These are phyloP conservation scores for Medicago arabica DNA, from an alignment of 306 rosid genomes.

Conservation along the genomic window DNA sequence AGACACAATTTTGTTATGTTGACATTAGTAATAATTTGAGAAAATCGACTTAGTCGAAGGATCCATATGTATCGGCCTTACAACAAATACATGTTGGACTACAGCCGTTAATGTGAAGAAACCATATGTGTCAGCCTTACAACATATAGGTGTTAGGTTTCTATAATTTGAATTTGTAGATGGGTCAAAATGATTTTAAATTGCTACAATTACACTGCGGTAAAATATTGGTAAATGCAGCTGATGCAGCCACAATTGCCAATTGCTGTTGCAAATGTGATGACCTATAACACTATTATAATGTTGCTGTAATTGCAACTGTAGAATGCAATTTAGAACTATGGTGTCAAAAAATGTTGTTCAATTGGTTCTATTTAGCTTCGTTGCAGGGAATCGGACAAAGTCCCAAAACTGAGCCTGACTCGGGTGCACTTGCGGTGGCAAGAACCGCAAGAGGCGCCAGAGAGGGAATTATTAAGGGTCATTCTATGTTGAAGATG, in stretches of 20 bases:
- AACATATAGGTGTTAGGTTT: not conserved
- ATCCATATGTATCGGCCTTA: too few species aligned
- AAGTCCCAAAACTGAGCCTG: conserved; percentile 45
- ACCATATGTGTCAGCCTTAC: not conserved
- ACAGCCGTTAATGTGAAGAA: too few species aligned
- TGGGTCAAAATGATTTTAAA: not conserved
- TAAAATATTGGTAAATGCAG: too few species aligned
- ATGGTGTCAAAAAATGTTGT: conserved; percentile 34
- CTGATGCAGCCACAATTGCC: too few species aligned
- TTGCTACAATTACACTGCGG: not conserved
- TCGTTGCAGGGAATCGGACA: conserved; percentile 60
- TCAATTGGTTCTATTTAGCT: conserved; percentile 66
- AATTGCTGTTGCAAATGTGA: too few species aligned
- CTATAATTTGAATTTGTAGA: conserved; percentile 12
- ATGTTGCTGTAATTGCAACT: not conserved
- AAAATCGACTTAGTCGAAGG: too few species aligned
- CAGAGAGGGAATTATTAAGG: conserved; percentile 72
- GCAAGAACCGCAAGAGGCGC: conserved; percentile 68
- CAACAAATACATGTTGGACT: too few species aligned
- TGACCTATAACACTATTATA: not conserved
- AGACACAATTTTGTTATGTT: too few species aligned
- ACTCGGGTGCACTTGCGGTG: conserved; percentile 54
- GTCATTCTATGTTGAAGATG: conserved; percentile 72
- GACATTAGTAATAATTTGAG: too few species aligned
- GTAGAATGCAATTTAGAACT: not conserved